These are phyloP conservation scores for Nakaseomyces uthaithaninus DNA, from an alignment of 1,139 yeast species.

Conservation along the genomic window DNA sequence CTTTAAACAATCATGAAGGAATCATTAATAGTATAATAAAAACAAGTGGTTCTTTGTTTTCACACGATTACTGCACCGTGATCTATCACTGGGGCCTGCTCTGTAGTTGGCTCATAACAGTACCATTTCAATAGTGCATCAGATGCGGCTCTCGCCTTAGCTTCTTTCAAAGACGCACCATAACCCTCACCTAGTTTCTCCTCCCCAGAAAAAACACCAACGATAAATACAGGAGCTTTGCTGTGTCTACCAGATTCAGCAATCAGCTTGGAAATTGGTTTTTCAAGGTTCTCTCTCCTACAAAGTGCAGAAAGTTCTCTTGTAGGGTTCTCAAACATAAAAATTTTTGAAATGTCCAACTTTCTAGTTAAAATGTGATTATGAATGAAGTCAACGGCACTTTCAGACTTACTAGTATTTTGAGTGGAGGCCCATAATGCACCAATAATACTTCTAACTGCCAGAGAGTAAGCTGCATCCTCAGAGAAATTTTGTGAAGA, in stretches of 20 bases:
- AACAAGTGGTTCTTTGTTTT: constrained; percentile 5
- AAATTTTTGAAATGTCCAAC: constrained; percentile 61
- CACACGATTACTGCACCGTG: constrained; percentile 39
- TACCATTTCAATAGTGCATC: constrained; percentile 89
- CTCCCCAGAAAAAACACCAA: constrained; percentile 82
- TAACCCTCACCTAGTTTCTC: constrained; percentile 89
- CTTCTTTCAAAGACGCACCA: constrained; percentile 87
- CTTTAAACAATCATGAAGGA: not conserved
- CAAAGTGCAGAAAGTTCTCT: constrained; percentile 75
- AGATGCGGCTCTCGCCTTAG: constrained; percentile 85
- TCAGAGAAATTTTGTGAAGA: constrained; percentile 22
- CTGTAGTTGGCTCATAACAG: constrained; percentile 69
- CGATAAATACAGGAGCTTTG: constrained; percentile 76
- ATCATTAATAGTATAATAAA: not conserved
- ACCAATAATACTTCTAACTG: constrained; percentile 66
- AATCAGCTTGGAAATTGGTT: constrained; percentile 72
- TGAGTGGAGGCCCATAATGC: constrained; percentile 52
- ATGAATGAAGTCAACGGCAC: constrained; percentile 59
- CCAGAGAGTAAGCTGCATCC: constrained; percentile 39
- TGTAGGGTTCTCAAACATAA: constrained; percentile 78
- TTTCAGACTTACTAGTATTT: not conserved
- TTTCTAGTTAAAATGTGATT: constrained; percentile 73
- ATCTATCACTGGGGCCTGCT: constrained; percentile 34
- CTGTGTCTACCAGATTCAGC: constrained; percentile 92
- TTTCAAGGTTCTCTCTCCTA: constrained; percentile 64